Evolutionary conservation across 1,139 yeast species (phyloP).

Genomic region (Sugiyamaella sp.): DNA sequence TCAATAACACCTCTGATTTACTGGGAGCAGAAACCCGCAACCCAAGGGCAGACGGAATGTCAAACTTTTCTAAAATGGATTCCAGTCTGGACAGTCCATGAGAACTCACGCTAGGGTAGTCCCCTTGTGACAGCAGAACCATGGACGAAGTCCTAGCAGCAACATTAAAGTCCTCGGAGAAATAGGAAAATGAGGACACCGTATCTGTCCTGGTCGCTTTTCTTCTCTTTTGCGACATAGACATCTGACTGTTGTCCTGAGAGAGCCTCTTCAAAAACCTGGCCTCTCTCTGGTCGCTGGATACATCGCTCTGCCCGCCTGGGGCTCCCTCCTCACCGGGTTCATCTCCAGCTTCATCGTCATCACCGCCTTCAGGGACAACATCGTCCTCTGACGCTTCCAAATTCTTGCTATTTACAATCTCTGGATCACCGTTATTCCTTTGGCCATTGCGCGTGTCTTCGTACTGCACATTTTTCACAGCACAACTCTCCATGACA

Average conservation of each 20-base stretch:
- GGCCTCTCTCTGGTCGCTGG: too few species aligned
- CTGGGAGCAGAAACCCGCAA: conserved; percentile 30
- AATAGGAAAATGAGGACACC: conserved; percentile 17
- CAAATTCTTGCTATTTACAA: neutral
- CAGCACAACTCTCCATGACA: too few species aligned
- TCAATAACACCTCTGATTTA: conserved; percentile 39
- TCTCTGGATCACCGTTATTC: too few species aligned
- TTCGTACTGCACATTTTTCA: too few species aligned
- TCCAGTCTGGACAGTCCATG: conserved; percentile 24
- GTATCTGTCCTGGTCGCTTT: neutral
- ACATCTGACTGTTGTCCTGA: neutral
- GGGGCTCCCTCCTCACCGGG: neutral
- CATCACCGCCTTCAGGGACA: neutral
- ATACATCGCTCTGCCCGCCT: too few species aligned
- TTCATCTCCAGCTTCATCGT: neutral
- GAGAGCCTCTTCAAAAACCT: neutral
- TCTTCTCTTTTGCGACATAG: conserved; percentile 1
- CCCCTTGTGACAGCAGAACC: conserved; percentile 19
- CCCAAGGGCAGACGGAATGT: conserved; percentile 13
- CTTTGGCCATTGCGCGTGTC: too few species aligned
- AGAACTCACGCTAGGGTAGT: conserved; percentile 22
- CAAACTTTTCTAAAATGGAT: conserved; percentile 16
- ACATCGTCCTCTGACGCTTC: neutral
- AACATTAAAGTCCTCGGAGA: conserved; percentile 19
- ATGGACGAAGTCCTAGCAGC: conserved; percentile 14